These are phyloP conservation scores for Penicillium sp. DNA, from an alignment of 2,329 filamentous ascomycete species.

Conservation along the genomic window DNA sequence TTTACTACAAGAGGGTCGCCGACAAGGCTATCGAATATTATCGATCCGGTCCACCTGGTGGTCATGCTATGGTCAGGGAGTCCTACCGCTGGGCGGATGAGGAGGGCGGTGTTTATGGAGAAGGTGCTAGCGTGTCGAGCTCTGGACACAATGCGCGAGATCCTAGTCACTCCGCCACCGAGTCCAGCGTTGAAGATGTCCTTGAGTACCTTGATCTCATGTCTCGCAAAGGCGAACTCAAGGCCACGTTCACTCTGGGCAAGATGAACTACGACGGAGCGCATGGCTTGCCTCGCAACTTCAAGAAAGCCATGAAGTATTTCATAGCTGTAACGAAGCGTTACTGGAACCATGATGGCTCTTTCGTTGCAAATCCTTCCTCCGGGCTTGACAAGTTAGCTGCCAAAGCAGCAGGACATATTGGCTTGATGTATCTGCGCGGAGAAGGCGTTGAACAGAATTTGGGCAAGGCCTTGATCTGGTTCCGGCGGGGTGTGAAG, in stretches of 20 bases:
- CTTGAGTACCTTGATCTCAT: slow-evolving; percentile 92
- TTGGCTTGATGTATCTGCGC: slow-evolving; percentile 87
- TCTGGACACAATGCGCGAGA: slow-evolving; percentile 82
- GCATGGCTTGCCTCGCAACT: slow-evolving; percentile 73
- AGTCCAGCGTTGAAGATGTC: slow-evolving; percentile 89
- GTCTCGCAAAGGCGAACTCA: slow-evolving; percentile 86
- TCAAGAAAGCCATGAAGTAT: slow-evolving; percentile 76
- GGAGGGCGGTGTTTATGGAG: slow-evolving; percentile 88
- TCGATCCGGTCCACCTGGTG: slow-evolving; percentile 87
- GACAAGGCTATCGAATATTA: slow-evolving; percentile 91
- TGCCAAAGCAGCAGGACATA: slow-evolving; percentile 81
- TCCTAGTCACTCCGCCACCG: slow-evolving; percentile 76
- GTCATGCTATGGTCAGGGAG: slow-evolving; percentile 76
- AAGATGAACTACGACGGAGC: slow-evolving; percentile 89
- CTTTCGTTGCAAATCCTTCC: slow-evolving; percentile 71
- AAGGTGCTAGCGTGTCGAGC: slow-evolving; percentile 89
- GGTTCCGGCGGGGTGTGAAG: slow-evolving; percentile 80
- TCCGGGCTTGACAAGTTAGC: slow-evolving; percentile 77
- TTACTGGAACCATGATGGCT: slow-evolving; percentile 84
- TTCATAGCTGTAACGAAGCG: slow-evolving; percentile 79
- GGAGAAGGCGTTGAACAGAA: slow-evolving; percentile 84
- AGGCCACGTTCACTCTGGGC: slow-evolving; percentile 83
- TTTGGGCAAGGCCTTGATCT: slow-evolving; percentile 75
- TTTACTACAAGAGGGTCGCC: slow-evolving; percentile 91
- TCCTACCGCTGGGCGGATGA: slow-evolving; percentile 89